Evolutionary conservation across 441 rosid genomes (phyloP).

Genomic region (Pelargonium myrrhifolium): DNA sequence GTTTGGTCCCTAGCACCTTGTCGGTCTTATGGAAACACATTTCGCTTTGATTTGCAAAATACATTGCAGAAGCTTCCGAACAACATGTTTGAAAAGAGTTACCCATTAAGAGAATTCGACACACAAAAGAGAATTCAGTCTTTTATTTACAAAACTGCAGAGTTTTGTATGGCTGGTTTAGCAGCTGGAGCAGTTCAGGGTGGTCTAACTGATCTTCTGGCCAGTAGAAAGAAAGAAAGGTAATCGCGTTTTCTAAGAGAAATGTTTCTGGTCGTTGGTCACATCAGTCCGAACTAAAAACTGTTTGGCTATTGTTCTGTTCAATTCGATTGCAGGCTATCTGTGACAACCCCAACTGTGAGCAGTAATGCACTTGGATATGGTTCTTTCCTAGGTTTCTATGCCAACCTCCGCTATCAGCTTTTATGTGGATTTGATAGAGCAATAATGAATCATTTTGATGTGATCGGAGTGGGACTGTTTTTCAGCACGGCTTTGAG

Average conservation of each 20-base stretch:
- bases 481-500: slow-evolving; percentile 76
- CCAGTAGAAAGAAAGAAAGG: slow-evolving; percentile 70
- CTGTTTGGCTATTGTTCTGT: slow-evolving; percentile 7
- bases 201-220: slow-evolving; percentile 59
- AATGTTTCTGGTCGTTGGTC: background rate
- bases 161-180: slow-evolving; percentile 70
- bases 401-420: slow-evolving; percentile 84
- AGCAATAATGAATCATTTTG: slow-evolving; percentile 65
- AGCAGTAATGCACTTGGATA: slow-evolving; percentile 72
- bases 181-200: slow-evolving; percentile 82
- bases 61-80: slow-evolving; percentile 93
- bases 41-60: slow-evolving; percentile 84
- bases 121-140: slow-evolving; percentile 83
- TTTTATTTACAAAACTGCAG: slow-evolving; percentile 76
- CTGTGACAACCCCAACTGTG: slow-evolving; percentile 70
- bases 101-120: slow-evolving; percentile 84
- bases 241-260: slow-evolving; percentile 21
- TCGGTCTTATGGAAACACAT: slow-evolving; percentile 89
- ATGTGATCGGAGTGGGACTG: slow-evolving; percentile 87
- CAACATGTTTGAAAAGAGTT: slow-evolving; percentile 82
- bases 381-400: slow-evolving; percentile 89
- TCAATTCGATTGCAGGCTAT: slow-evolving; percentile 46
- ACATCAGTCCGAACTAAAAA: slow-evolving; percentile 10
- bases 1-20: slow-evolving; percentile 96
- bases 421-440: slow-evolving; percentile 74